Evolutionary conservation across 2,329 filamentous ascomycete genomes (phyloP).

Genomic region (Alternaria metachromatica): DNA sequence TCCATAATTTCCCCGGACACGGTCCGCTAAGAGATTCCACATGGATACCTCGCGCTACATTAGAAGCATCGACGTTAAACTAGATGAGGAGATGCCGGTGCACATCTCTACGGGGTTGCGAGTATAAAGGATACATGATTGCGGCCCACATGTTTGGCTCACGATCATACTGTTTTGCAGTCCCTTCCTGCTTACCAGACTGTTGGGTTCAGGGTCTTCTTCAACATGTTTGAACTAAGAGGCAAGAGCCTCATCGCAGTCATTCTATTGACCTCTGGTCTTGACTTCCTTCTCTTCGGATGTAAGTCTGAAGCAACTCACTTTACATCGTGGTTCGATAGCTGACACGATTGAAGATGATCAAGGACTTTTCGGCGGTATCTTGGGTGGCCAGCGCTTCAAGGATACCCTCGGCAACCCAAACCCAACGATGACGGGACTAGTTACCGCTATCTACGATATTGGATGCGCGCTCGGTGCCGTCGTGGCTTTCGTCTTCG

Average conservation of each 20-base stretch:
- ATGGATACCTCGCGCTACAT: neutral
- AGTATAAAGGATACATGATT: conserved; percentile 7
- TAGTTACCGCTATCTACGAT: conserved; percentile 47
- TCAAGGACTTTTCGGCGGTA: conserved; percentile 35
- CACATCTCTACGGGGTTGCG: neutral
- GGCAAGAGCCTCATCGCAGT: conserved; percentile 22
- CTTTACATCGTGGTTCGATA: neutral
- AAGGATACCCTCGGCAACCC: conserved; percentile 22
- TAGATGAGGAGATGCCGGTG: conserved; percentile 12
- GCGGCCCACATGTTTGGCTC: neutral
- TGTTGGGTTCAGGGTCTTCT: neutral
- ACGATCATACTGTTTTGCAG: neutral
- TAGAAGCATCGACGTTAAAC: conserved; percentile 4
- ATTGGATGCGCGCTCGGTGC: conserved; percentile 53
- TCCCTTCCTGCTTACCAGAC: neutral
- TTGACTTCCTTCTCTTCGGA: conserved; percentile 24
- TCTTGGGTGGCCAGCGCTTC: conserved; percentile 32
- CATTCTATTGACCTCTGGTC: conserved; percentile 20
- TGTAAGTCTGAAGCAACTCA: conserved; percentile 7
- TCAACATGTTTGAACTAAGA: conserved; percentile 16
- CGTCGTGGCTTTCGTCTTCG: conserved; percentile 51
- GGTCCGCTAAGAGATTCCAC: neutral
- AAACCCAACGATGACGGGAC: conserved; percentile 36
- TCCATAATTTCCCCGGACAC: conserved; percentile 19
- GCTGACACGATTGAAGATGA: conserved; percentile 20